Conservation (phyloP, 2,329 filamentous ascomycete genomes). For the Diaporthe caulivora region DNA sequence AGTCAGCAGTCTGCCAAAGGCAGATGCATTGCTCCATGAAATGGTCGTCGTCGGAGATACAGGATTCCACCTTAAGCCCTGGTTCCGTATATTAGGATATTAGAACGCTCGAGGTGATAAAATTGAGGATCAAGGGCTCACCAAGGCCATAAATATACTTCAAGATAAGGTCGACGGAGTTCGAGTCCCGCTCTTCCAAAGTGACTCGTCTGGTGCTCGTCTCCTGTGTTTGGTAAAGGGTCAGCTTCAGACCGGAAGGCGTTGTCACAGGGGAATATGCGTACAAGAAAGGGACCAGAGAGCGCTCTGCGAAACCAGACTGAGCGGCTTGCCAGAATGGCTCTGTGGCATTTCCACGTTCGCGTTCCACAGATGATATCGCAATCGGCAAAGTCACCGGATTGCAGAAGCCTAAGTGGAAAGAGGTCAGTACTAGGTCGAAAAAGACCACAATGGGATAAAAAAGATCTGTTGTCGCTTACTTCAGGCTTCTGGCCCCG, state of each 20-base stretch:
- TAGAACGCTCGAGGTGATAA: neutral
- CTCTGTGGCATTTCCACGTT: constrained; percentile 15
- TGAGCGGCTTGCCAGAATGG: neutral
- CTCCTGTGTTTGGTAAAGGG: neutral
- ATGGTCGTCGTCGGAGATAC: neutral
- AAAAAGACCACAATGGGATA: too few species aligned
- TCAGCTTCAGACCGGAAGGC: fast-evolving
- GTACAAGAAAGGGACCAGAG: neutral
- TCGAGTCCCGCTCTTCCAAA: neutral
- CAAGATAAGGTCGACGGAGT: neutral
- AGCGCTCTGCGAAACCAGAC: constrained; percentile 18
- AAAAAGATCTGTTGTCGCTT: too few species aligned
- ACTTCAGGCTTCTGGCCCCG: too few species aligned
- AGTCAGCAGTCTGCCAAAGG: neutral
- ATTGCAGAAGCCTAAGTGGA: neutral
- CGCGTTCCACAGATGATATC: neutral
- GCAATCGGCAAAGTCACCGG: constrained; percentile 20
- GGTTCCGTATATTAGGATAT: fast-evolving
- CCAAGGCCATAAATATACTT: constrained; percentile 8
- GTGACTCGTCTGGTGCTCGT: neutral
- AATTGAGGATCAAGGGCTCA: neutral
- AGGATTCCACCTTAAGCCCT: neutral
- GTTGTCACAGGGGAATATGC: neutral
- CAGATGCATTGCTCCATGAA: neutral
- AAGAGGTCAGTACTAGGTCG: too few species aligned